Conservation (phyloP, 1,284 basidiomycete species). For the Ganoderma multipileum region DNA sequence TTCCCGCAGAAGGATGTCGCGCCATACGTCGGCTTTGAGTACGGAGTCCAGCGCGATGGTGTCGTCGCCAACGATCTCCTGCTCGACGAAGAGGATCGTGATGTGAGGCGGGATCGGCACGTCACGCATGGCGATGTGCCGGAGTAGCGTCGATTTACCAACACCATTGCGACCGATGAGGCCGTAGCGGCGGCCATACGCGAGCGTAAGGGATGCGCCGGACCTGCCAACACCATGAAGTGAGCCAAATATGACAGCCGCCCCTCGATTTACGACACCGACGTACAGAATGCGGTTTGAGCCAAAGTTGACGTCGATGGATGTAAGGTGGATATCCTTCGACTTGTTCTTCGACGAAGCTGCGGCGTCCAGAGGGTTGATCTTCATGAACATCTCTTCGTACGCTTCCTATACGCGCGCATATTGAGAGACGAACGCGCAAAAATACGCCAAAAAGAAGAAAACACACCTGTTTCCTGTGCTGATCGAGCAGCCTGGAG, state of each 20-base stretch:
- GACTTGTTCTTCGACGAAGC: conserved; percentile 89
- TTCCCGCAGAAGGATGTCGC: conserved; percentile 88
- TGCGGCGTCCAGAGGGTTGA: conserved; percentile 93
- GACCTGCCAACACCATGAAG: conserved; percentile 51
- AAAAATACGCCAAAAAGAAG: not conserved
- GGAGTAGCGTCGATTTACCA: conserved; percentile 97
- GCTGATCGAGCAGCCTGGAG: conserved; percentile 92
- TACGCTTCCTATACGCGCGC: conserved; percentile 78
- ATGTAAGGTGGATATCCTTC: conserved; percentile 95
- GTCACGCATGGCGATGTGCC: conserved; percentile 95
- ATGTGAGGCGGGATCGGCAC: conserved; percentile 94
- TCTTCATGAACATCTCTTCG: conserved; percentile 99
- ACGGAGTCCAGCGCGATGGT: conserved; percentile 94
- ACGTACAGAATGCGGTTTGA: conserved; percentile 91
- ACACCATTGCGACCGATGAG: conserved; percentile 91
- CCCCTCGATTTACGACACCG: not conserved
- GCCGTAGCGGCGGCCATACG: conserved; percentile 89
- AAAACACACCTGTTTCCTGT: conserved; percentile 80
- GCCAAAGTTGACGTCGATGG: conserved; percentile 95
- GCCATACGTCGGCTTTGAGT: conserved; percentile 96
- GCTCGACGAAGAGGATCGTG: conserved; percentile 97
- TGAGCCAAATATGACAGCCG: not conserved
- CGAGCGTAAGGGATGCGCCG: conserved; percentile 87
- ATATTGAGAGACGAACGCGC: not conserved
- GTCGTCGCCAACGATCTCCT: conserved; percentile 96